phyloP scores from a whole-genome alignment of 169 alveolate genomes.

The Plasmodium gaboni region DNA sequence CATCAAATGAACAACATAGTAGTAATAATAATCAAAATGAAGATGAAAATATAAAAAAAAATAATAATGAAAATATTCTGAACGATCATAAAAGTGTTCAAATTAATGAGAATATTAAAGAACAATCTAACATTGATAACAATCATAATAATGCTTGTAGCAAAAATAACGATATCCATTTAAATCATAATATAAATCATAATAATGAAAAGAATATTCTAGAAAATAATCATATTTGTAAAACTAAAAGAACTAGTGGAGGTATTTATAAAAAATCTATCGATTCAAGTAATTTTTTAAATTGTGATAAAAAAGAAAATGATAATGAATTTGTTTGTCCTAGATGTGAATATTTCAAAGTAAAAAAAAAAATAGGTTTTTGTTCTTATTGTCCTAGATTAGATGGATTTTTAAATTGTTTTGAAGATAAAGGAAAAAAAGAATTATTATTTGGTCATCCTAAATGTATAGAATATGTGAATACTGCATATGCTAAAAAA shows the following conservation, averaged over 20 bases:
- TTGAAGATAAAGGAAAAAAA: constrained; percentile 73
- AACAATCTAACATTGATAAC: too few relatives aligned
- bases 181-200: background rate
- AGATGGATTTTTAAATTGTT: constrained; percentile 74
- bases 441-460: constrained; percentile 72
- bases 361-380: constrained; percentile 53
- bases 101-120: too few relatives aligned
- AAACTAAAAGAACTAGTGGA: background rate
- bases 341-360: constrained; percentile 61
- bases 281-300: background rate
- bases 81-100: too few relatives aligned
- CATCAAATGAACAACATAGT: too few relatives aligned
- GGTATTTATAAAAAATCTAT: background rate
- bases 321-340: constrained; percentile 71
- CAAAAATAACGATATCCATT: background rate
- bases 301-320: constrained; percentile 1
- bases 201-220: background rate
- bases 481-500: constrained; percentile 70
- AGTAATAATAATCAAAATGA: too few relatives aligned
- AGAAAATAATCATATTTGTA: background rate
- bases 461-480: constrained; percentile 67
- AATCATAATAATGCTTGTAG: too few relatives aligned
- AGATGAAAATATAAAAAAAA: too few relatives aligned
- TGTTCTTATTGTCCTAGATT: constrained; percentile 73
- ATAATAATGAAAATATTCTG: too few relatives aligned